phyloP scores from a whole-genome alignment of 495 filamentous ascomycete species.

The Lineolata rhizophorae region DNA sequence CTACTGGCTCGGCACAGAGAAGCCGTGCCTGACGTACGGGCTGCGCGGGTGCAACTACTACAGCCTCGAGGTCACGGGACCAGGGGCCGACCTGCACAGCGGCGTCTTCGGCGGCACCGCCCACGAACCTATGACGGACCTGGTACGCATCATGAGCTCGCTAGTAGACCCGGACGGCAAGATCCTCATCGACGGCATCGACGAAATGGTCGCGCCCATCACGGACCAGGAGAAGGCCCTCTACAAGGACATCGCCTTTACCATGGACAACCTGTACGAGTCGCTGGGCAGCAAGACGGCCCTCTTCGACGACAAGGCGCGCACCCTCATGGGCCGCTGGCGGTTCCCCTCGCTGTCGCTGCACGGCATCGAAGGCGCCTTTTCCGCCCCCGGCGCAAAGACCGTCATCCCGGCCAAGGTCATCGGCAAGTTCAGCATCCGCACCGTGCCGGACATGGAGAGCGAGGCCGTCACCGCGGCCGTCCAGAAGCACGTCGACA shows the following conservation, averaged over 20 bases:
- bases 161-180: slow-evolving; percentile 78
- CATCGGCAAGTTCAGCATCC: slow-evolving; percentile 91
- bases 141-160: slow-evolving; percentile 56
- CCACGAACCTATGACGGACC: slow-evolving; percentile 95
- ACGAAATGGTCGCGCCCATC: slow-evolving; percentile 74
- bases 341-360: slow-evolving; percentile 84
- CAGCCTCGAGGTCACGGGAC: slow-evolving; percentile 64
- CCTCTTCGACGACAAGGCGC: slow-evolving; percentile 67
- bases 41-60: slow-evolving; percentile 98
- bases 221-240: slow-evolving; percentile 68
- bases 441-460: slow-evolving; percentile 95
- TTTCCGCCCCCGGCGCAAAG: slow-evolving; percentile 84
- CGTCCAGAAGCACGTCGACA: slow-evolving; percentile 59
- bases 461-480: slow-evolving; percentile 64
- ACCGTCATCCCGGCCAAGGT: slow-evolving; percentile 98
- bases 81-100: slow-evolving; percentile 82
- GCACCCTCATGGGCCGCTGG: slow-evolving; percentile 83
- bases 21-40: slow-evolving; percentile 93
- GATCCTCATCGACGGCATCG: slow-evolving; percentile 73
- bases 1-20: slow-evolving; percentile 98
- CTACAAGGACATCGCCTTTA: slow-evolving; percentile 73
- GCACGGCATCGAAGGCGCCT: slow-evolving; percentile 90
- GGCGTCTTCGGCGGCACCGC: slow-evolving; percentile 92
- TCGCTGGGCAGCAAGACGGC: slow-evolving; percentile 69
- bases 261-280: slow-evolving; percentile 85